Evolutionary conservation across 106 monocot species (phyloP), one percentile per base, ranked within the genome.

Genomic region (Dioscorea zingiberensis): DNA sequence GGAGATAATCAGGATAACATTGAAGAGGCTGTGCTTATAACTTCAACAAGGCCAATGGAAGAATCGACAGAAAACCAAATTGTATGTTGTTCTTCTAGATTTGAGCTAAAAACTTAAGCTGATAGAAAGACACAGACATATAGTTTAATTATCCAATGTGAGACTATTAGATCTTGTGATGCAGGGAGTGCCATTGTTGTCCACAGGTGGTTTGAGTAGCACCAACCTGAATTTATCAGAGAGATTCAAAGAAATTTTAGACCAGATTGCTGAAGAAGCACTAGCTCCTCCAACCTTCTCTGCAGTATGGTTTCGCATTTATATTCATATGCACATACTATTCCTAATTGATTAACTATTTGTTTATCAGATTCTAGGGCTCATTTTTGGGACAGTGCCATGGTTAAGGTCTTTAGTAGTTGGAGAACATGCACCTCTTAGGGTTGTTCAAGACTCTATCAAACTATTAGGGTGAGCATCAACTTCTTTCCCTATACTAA

Each of bases 241-340:
- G 13, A 81, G 48, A 15, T 21, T 85, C 19, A 76, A 73, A 47
- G 73, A 67, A 75, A 26, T 45, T 21, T 10, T 76, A 12, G 45
- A 67, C 30, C 66, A 76, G 23, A 38, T 85, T 70, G 61, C 45
- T 17, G 73, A 89, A 58, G 85, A 85, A 61, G 28, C 82, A 57
- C 38, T 85, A 64, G 72, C 81, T n/a, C 88, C 88, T 19, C 84
- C 88, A 28, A 85, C 89, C n/a, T 22, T 76, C 46, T 72, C 81
- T 23, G 81, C 85, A 0, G 89, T 85, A 71, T 57, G 81, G 71
- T 71, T 18, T 38, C 38, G 6, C 9, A 38, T 38, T 38, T 38
- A 38, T 38, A 38, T 38, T 38, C 10, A 10, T 10, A 38, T 38
- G 10, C 10, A 38, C 38, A 38, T 38, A 10, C 38, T 38, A 38